A percentile compares a stretch with the other conserved stretches of the same genome.
Conservation (phyloP, 2,329 filamentous ascomycete species). For the Colletotrichum aenigma region DNA sequence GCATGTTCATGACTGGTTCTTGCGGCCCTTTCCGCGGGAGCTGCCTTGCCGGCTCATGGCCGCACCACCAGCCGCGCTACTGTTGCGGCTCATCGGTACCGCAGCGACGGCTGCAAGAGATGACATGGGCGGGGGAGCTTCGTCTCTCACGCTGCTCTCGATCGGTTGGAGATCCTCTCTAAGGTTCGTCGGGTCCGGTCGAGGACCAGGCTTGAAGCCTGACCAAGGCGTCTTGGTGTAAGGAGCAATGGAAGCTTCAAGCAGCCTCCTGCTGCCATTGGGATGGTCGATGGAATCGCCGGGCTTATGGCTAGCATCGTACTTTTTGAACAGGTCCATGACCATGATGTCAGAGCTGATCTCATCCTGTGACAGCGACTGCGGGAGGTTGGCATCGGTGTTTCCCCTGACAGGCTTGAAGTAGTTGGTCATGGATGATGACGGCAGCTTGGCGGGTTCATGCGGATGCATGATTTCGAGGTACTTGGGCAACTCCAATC, state of each 20-base stretch:
- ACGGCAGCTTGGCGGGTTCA: slow-evolving; percentile 63
- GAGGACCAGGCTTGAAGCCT: slow-evolving; percentile 49
- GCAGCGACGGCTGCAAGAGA: slow-evolving; percentile 33
- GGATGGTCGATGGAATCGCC: slow-evolving; percentile 61
- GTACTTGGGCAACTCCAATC: slow-evolving; percentile 63
- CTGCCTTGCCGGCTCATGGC: slow-evolving; percentile 63
- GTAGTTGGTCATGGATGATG: slow-evolving; percentile 61
- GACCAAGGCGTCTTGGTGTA: slow-evolving; percentile 53
- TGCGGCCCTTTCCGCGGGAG: slow-evolving; percentile 50
- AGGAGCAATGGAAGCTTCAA: slow-evolving; percentile 58
- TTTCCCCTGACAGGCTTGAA: slow-evolving; percentile 61
- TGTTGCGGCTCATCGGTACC: slow-evolving; percentile 60
- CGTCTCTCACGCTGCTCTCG: slow-evolving; percentile 46
- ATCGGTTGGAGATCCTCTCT: slow-evolving; percentile 56
- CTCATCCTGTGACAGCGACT: slow-evolving; percentile 54
- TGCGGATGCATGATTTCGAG: slow-evolving; percentile 59
- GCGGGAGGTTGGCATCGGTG: slow-evolving; percentile 61
- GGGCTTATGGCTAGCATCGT: slow-evolving; percentile 55
- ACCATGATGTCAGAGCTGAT: slow-evolving; percentile 60
- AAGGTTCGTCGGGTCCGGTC: slow-evolving; percentile 53
- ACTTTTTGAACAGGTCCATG: slow-evolving; percentile 63
- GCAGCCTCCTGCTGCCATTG: slow-evolving; percentile 57
- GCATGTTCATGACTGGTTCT: slow-evolving; percentile 28
- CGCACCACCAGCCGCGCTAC: slow-evolving; percentile 54
- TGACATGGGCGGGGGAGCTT: slow-evolving; percentile 28